phyloP scores from a whole-genome alignment of 2,329 filamentous ascomycete species.

The Colletotrichum tropicale region DNA sequence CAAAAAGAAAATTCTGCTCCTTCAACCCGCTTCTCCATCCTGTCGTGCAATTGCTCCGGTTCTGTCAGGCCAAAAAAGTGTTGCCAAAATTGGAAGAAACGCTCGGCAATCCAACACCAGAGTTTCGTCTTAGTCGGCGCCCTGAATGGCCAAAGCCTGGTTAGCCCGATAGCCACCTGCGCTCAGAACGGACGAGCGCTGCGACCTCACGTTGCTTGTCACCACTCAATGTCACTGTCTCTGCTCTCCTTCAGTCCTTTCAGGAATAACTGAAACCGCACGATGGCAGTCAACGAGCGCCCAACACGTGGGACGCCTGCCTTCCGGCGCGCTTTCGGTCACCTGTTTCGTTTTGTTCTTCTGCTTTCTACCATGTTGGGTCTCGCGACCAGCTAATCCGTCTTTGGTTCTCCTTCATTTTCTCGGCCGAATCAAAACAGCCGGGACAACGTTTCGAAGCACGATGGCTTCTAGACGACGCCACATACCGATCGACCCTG shows the following conservation, averaged over 20 bases:
- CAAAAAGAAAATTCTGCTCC: background rate
- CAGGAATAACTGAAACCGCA: constrained; percentile 4
- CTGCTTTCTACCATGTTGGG: background rate
- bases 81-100: constrained; percentile 5
- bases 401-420: background rate
- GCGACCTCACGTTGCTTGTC: background rate
- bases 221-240: background rate
- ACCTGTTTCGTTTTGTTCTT: background rate
- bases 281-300: background rate
- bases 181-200: constrained; percentile 9
- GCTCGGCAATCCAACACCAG: background rate
- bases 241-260: background rate
- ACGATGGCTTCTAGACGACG: background rate
- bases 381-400: background rate
- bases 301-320: background rate
- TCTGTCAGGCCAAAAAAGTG: background rate
- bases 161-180: background rate
- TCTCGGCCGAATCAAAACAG: background rate
- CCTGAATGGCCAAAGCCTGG: background rate
- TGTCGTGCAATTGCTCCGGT: background rate
- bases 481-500: background rate
- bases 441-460: background rate
- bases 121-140: constrained; percentile 3
- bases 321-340: background rate
- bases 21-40: background rate